Evolutionary conservation across 2,329 filamentous ascomycete species (phyloP), one percentile per base, ranked within the genome.

Genomic region (Penicillium verrucosum): DNA sequence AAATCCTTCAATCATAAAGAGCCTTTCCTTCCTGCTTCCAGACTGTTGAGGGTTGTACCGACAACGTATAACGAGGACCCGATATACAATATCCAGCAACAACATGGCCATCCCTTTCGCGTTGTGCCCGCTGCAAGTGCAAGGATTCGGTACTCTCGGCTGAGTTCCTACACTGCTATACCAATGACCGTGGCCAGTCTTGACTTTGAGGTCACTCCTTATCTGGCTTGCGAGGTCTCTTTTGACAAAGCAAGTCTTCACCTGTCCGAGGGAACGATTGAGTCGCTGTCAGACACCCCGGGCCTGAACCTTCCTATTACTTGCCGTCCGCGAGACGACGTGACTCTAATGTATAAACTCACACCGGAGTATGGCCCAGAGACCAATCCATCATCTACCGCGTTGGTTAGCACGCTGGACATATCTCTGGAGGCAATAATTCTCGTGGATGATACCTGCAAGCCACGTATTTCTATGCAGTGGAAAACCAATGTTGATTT

Each of bases 301-400:
- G 71, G 74, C 16, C 66, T 75, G 16, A 56, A 60, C 11, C 68
- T 72, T 8, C 73, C 77, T 0, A 70, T 78, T 16, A 64, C 69
- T 11, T 78, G 80, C 63, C 78, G 76, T 14, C 80, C 82, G 12
- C 78, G 81, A 55, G 83, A 86, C 55, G 81, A 84, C 62, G 68
- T 83, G n/a, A 82, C 82, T 0, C 72, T 84, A 48, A 70, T 85
- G 21, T 86, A 84, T 68, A 82, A 79, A 62, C 72, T 83, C 29
- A 75, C 72, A 1, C 76, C 77, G 10, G 69, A 71, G 38, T 70
- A 73, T 43, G 70, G 69, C 2, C 63, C 70, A 3, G 73, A 75
- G 51, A 65, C 69, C 16, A 73, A 70, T 53, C 66, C 68, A 12
- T 70, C 75, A 10, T 74, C 64, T 55, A 77, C 72, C 5, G 70